Evolutionary conservation across 306 rosid species (phyloP), one percentile per base, ranked within the genome.

Genomic region (Quercus cerris): DNA sequence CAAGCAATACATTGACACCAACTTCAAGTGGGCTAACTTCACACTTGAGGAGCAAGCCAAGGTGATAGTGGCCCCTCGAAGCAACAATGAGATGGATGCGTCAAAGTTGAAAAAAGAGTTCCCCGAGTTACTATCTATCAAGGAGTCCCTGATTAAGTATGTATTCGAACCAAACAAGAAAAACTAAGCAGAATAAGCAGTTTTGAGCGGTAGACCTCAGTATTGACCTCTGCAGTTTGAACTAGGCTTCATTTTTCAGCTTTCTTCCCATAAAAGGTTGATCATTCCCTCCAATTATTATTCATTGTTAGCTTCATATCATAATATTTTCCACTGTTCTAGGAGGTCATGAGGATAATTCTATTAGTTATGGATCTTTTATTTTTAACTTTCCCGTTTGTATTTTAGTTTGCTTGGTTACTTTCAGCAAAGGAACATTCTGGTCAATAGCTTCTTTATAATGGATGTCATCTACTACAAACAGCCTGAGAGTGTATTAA

Each of bases 1-100:
- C 89, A 85, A 84, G 80, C 78, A 91, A 41, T 91, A 90, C 86
- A 86, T 93, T 28, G 87, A 93, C 73, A 93, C 93, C 2, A 68
- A 63, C 56, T 93, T 93, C 86, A 86, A 88, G 83, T 93, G 92
- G 91, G 75, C 9, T 17, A 93, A 93, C 90, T 93, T 93, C 86
- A 91, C 81, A 2, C 90, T 93, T 30, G 98, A 93, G 82, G 98
- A 93, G 82, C 98, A 93, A 87, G 97, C 98, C 83, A 90, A 91
- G 85, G 98, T 91, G 78, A 93, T 93, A 3, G 88, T 93, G 25
- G 98, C 97, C 23, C 83, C 97, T 5, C 82, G 97, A 81, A 93
- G 97, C 93, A 93, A 93, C 97, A 93, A 93, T 14, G 98, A 93
- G 85, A 81, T 93, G 97, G 98, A 93, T 71, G 92, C 89, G n/a